Evolutionary conservation across 202 grass and related monocot species (phyloP), one percentile per base, ranked within the genome.

Genomic region (Schoenoplectus tabernaemontani): DNA sequence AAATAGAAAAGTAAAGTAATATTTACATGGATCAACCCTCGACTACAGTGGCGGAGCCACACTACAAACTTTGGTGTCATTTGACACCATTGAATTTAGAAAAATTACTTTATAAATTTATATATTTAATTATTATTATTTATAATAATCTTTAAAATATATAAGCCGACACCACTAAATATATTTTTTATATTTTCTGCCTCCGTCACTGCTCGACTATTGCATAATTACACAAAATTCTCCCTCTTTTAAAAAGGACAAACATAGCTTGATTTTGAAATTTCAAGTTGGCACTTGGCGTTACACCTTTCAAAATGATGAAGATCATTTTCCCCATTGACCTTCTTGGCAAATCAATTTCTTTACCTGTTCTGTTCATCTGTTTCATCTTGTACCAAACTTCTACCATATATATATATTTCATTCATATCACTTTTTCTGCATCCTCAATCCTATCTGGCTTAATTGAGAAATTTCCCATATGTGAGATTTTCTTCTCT

Each of bases 401-500:
- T 10, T 78, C 16, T 39, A 17, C 47, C 50, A 37, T n/a, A n/a
- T n/a, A n/a, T 17, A 64, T 47, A 46, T 7, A 7, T 79, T 64
- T 79, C 57, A 12, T 80, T 64, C 59, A 80, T 46, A 63, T 64
- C 36, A 28, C 26, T 47, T 26, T 16, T 15, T 28, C 11, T 28
- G 15, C 4, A 72, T 32, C 4, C 5, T 72, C 13, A 3, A 32
- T 72, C 4, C 5, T 2, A 59, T 70, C 76, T 42, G 53, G 19
- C 13, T 42, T 59, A 7, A 28, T 19, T 59, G 53, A 78, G 36
- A 44, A 78, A 78, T 24, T 78, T 28, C 38, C 77, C 39, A 19
- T 51, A 80, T 47, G 34, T 47, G 59, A 63, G 17, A 32, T 80
- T 42, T 64, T 79, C 77, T 80, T 80, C 26, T 64, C 37, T 63